Base-by-base conservation (phyloP, 1,139 yeast species). In the Lodderomyces oxycetoniae region DNA sequence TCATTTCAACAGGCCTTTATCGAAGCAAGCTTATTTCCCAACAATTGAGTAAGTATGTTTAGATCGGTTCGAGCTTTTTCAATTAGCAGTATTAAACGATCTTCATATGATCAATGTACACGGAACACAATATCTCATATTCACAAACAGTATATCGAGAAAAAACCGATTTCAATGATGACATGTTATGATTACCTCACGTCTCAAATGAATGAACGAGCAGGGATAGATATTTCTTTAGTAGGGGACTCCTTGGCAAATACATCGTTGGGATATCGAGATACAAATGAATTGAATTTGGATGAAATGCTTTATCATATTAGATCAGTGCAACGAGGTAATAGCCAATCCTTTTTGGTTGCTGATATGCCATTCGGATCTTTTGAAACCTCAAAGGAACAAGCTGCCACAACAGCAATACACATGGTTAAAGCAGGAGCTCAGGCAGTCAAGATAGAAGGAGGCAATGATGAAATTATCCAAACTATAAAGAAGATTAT, bases 231-330 rank as follows among this genome's bases (percentile, higher is more conserved):
- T 47, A 69, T 81, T 34, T 67, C 80, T 8, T 67, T 91, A 6
- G 79, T 91, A 5, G 98, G 98, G 2, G 98, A 91, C 55, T 89
- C 97, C 0, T 61, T 91, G 26, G 88, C 96, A 1, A 89, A 88
- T 96, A 89, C 86, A 1, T 73, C 95, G 0, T 67, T 87, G 41
- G 98, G 98, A 0, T 81, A 81, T 50, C 71, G 72, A 5, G 81
- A 84, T 34, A 87, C 96, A 1, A 78, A 80, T 42, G 85, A 83
- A 49, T 60, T 88, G 27, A 70, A 78, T 2, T 71, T 85, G 32
- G 86, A 85, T n/a, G 91, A 83, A 48, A 85, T 87, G 63, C 56
- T 82, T 31, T 83, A 77, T 51, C 89, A 87, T 47, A 79, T 83
- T 20, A 67, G 73, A 38, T 80, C 96, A 0, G 95, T 87, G 2